Base-by-base conservation (phyloP, 2,329 filamentous ascomycete species). In the Trichoderma asperellum region DNA sequence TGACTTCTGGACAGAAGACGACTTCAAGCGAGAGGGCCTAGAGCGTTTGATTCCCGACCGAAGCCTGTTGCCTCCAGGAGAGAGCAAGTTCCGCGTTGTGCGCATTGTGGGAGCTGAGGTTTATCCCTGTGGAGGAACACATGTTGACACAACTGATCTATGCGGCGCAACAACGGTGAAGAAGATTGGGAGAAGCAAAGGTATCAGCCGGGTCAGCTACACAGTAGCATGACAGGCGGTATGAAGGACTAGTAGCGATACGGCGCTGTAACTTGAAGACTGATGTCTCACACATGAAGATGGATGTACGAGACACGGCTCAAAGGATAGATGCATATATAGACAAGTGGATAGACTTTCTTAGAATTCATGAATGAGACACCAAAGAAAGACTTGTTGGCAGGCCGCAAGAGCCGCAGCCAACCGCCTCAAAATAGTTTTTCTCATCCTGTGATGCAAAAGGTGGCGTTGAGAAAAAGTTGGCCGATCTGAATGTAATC, bases 41-140 rank as follows among this genome's bases (percentile, higher is more conserved):
- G 85, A 86, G 76, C 78, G 84, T n/a, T 78, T 89, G 57, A 85
- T 87, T 21, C 86, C 86, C 0, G 83, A 88, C 70, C 78, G 79
- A 40, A 79, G 80, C 49, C 74, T 81, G 61, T 77, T 79, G 70
- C 80, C 81, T 10, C 78, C 79, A 0, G 86, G 85, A 29, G 78
- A 78, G 49, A 85, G 86, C 73, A 88, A 86, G 76, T 87, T 90
- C 37, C 82, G 91, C 10, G 89, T 92, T 0, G 90, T 93, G 29
- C 85, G 87, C 70, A 91, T 93, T 70, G 86, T 88, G 0, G 90
- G 90, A 0, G 85, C 87, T 0, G 91, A 90, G 73, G 85, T 85
- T 32, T 93, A 93, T 80, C 90, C 91, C 1, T 93, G 91, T 77
- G 91, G 91, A 8, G 91, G 91, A 0, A 93, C 91, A 32, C 91